phyloP scores from a whole-genome alignment of 495 filamentous ascomycete genomes.

The Penicillium desertorum region DNA sequence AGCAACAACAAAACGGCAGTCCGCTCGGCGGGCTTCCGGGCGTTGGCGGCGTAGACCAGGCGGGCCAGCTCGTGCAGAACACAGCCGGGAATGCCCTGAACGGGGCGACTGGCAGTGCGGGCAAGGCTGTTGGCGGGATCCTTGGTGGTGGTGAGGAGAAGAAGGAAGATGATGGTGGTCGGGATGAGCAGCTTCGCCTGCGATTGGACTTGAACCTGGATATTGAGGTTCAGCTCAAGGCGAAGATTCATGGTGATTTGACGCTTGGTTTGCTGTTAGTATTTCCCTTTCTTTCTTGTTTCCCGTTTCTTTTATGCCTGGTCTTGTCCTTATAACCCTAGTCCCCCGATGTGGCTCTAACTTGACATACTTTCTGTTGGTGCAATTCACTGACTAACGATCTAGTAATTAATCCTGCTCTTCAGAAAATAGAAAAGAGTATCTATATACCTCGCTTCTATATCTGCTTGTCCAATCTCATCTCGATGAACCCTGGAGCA shows the following conservation, averaged over 20 bases:
- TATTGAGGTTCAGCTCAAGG: slow-evolving; percentile 86
- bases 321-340: background rate
- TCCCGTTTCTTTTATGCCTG: background rate
- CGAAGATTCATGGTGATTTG: slow-evolving; percentile 88
- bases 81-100: slow-evolving; percentile 62
- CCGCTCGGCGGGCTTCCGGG: slow-evolving; percentile 53
- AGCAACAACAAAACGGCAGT: slow-evolving; percentile 43
- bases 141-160: slow-evolving; percentile 42
- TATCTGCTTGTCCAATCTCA: slow-evolving; percentile 1
- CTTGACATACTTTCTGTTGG: slow-evolving; percentile 1
- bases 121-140: slow-evolving; percentile 56
- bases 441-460: slow-evolving; percentile 10
- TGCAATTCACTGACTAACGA: slow-evolving; percentile 28
- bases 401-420: slow-evolving; percentile 29
- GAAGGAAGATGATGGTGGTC: slow-evolving; percentile 48
- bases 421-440: slow-evolving; percentile 24
- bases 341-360: background rate
- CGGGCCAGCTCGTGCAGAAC: slow-evolving; percentile 58
- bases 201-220: slow-evolving; percentile 84
- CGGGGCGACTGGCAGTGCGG: slow-evolving; percentile 55
- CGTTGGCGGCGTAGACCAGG: slow-evolving; percentile 59
- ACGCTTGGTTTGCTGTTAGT: slow-evolving; percentile 83
- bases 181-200: slow-evolving; percentile 72
- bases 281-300: slow-evolving; percentile 14
- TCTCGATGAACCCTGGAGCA: background rate